Evolutionary conservation across 345 rosid genomes (phyloP).

Genomic region (Citropsis articulata): DNA sequence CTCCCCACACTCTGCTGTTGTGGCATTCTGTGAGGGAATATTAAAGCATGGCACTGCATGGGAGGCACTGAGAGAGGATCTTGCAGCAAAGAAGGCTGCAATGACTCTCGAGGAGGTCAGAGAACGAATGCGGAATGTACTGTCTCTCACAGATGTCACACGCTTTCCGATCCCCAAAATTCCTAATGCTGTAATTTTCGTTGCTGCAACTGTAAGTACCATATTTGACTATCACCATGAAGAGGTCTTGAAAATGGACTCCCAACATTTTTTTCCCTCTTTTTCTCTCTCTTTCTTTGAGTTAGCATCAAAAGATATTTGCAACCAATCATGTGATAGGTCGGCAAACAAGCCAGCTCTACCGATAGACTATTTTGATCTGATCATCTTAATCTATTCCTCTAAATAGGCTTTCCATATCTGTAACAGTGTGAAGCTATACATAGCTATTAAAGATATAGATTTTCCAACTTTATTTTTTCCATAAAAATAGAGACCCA

Average conservation of each 20-base stretch:
- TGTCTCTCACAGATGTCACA: conserved; percentile 97
- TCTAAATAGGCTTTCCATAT: background rate
- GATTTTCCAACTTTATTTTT: background rate
- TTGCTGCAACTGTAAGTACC: conserved; percentile 94
- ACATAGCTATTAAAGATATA: background rate
- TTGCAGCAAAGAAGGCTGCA: conserved; percentile 58
- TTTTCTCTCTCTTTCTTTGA: background rate
- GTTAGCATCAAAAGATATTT: background rate
- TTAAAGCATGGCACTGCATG: conserved; percentile 91
- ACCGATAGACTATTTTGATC: background rate
- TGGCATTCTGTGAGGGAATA: conserved; percentile 99
- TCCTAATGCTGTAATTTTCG: conserved; percentile 83
- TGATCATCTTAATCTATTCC: background rate
- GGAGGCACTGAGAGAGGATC: conserved; percentile 96
- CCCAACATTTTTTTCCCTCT: background rate
- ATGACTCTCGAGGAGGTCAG: conserved; percentile 93
- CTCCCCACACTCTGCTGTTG: conserved; percentile 97
- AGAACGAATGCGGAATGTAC: conserved; percentile 86
- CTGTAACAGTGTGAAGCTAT: background rate
- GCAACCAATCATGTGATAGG: background rate
- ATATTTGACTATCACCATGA: background rate
- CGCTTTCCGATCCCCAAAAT: conserved; percentile 90
- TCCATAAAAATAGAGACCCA: background rate
- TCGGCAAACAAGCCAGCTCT: background rate
- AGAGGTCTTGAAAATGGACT: conserved; percentile 6